A percentile compares a stretch with the other conserved stretches of the same genome.
Evolutionary conservation across 257 asterid genomes (phyloP).

Genomic region (Oldenlandia corymbosa): DNA sequence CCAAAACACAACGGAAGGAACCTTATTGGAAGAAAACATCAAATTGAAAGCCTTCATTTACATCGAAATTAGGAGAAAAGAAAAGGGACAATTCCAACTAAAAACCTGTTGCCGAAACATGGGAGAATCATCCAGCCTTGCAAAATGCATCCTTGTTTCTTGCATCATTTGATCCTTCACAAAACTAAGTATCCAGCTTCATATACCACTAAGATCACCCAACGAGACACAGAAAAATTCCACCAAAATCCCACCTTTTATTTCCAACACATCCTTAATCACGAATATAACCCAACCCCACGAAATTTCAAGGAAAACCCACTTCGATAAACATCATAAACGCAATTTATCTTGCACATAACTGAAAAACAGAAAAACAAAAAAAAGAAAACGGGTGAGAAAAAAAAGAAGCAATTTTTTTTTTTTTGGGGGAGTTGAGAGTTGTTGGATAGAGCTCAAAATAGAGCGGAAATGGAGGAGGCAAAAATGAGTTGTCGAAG

Average conservation of each 20-base stretch:
- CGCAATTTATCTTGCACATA: background rate
- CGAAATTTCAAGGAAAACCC: slow-evolving; percentile 3
- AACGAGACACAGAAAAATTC: background rate
- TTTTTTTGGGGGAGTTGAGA: slow-evolving; percentile 15
- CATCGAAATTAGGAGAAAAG: background rate
- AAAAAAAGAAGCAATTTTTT: background rate
- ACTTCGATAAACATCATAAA: background rate
- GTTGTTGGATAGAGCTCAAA: slow-evolving; percentile 14
- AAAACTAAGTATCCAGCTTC: slow-evolving; percentile 9
- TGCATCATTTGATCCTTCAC: slow-evolving; percentile 43
- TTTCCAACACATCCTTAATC: background rate
- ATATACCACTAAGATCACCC: slow-evolving; percentile 10
- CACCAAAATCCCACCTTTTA: slow-evolving; percentile 14
- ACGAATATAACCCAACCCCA: background rate
- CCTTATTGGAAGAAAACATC: background rate
- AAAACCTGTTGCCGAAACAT: slow-evolving; percentile 97
- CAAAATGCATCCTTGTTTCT: slow-evolving; percentile 56
- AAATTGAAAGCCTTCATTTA: background rate
- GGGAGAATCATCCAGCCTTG: slow-evolving; percentile 88
- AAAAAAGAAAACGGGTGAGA: background rate
- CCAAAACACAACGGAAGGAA: background rate
- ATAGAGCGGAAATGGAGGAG: slow-evolving; percentile 55
- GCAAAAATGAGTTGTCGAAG: slow-evolving; percentile 22
- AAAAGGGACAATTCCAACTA: background rate
- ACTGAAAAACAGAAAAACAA: background rate